These are phyloP conservation scores for Rhizoclosmatium globosum DNA, from an alignment of 192 early-diverging fungal species.

Conservation along the genomic window DNA sequence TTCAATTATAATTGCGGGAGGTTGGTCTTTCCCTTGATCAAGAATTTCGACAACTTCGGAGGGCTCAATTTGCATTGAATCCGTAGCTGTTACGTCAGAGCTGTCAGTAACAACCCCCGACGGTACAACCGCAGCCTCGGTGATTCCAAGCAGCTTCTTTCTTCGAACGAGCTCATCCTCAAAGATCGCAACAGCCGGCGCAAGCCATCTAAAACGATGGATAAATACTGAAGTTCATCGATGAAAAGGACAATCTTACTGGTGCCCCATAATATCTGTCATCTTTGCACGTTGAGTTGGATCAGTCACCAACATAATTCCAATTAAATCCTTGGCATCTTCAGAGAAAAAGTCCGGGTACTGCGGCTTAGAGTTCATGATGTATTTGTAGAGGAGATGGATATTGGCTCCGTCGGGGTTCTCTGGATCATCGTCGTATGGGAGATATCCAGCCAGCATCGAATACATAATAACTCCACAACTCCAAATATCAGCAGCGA, in stretches of 20 bases:
- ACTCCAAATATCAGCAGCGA: slow-evolving; percentile 97
- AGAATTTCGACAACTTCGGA: too few relatives aligned
- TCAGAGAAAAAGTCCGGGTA: slow-evolving; percentile 59
- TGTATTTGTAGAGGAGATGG: slow-evolving; percentile 69
- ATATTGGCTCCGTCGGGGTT: slow-evolving; percentile 70
- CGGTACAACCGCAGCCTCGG: neutral
- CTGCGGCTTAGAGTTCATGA: slow-evolving; percentile 62
- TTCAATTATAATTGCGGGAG: too few relatives aligned
- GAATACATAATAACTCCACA: slow-evolving; percentile 94
- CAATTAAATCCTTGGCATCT: slow-evolving; percentile 56
- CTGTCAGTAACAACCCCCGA: too few relatives aligned
- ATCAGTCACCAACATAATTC: slow-evolving; percentile 62
- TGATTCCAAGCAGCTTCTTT: slow-evolving; percentile 5
- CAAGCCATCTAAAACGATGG: slow-evolving; percentile 35
- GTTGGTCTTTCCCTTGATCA: too few relatives aligned
- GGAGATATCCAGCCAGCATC: slow-evolving; percentile 72
- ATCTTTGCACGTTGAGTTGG: slow-evolving; percentile 58
- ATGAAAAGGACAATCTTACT: neutral
- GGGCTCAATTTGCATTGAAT: too few relatives aligned
- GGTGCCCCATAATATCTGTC: slow-evolving; percentile 60
- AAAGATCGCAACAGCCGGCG: slow-evolving; percentile 45
- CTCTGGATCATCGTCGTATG: slow-evolving; percentile 67
- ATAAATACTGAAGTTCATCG: neutral
- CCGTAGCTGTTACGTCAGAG: too few relatives aligned
- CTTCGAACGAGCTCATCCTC: slow-evolving; percentile 35